Evolutionary conservation across 345 rosid species (phyloP).

Genomic region (Sonneratia alba): DNA sequence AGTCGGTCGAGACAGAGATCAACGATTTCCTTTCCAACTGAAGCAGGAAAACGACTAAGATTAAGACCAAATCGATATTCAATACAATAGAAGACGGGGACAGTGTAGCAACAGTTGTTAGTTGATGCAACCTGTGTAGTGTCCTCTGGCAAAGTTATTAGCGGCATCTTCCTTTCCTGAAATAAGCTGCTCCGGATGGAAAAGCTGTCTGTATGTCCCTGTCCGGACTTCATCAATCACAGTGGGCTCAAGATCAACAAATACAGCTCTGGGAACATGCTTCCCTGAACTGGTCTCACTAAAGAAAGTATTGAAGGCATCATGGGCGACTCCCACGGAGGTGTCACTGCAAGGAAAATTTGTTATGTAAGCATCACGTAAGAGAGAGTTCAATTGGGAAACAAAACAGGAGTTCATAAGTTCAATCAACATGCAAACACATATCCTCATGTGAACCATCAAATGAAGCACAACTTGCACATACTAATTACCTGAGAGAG

Average conservation of each 20-base stretch:
- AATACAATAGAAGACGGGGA: neutral
- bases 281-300: slow-evolving; percentile 61
- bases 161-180: slow-evolving; percentile 93
- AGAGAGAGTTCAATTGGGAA: too few relatives aligned
- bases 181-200: slow-evolving; percentile 85
- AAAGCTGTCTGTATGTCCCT: slow-evolving; percentile 17
- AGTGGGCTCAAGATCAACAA: slow-evolving; percentile 75
- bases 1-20: slow-evolving; percentile 71
- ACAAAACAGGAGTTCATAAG: too few relatives aligned
- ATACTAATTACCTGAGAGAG: neutral
- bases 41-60: slow-evolving; percentile 12
- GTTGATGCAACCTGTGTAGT: slow-evolving; percentile 53
- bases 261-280: slow-evolving; percentile 83
- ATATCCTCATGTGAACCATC: too few relatives aligned
- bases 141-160: slow-evolving; percentile 88
- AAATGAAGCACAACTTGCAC: neutral
- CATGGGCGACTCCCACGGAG: neutral
- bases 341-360: neutral
- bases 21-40: slow-evolving; percentile 83
- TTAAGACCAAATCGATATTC: neutral
- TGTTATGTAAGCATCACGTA: neutral
- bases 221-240: slow-evolving; percentile 79
- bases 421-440: too few relatives aligned
- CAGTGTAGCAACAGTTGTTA: neutral
- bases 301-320: neutral